phyloP scores from a whole-genome alignment of 345 rosid genomes.

The Geranium rotundifolium region DNA sequence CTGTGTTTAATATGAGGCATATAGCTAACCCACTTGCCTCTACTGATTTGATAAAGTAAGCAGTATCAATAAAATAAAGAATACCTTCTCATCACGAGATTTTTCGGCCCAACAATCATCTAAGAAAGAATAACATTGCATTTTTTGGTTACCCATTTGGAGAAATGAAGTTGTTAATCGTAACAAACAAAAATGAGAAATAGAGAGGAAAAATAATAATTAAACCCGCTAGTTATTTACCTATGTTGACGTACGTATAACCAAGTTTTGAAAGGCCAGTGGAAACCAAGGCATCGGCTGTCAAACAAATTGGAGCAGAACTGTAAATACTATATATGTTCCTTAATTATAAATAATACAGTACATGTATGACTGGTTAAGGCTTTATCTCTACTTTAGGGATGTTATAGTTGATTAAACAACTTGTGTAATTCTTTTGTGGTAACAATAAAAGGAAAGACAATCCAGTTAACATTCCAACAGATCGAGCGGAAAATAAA shows the following conservation, averaged over 20 bases:
- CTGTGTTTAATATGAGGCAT: not conserved
- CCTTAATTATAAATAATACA: not conserved
- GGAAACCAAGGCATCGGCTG: conserved; percentile 38
- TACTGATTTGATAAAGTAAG: not conserved
- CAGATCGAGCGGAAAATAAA: too few species aligned
- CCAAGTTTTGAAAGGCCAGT: conserved; percentile 33
- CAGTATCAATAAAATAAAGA: not conserved
- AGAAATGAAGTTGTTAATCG: not conserved
- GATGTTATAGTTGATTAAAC: not conserved
- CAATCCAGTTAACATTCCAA: too few species aligned
- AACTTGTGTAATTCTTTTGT: too few species aligned
- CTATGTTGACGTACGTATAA: conserved; percentile 35
- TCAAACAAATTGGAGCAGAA: not conserved
- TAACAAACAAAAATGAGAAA: too few species aligned
- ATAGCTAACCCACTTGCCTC: too few species aligned
- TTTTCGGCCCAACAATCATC: conserved; percentile 45
- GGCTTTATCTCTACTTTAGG: not conserved
- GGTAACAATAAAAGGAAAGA: too few species aligned
- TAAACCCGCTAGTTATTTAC: conserved; percentile 5
- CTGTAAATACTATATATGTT: not conserved
- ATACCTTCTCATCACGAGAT: conserved; percentile 28
- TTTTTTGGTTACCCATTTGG: not conserved
- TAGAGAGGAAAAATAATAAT: not conserved
- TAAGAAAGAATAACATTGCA: not conserved
- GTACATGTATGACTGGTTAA: not conserved